Conservation (phyloP, 2,329 filamentous ascomycete species). For the Penicillium rolfsii region DNA sequence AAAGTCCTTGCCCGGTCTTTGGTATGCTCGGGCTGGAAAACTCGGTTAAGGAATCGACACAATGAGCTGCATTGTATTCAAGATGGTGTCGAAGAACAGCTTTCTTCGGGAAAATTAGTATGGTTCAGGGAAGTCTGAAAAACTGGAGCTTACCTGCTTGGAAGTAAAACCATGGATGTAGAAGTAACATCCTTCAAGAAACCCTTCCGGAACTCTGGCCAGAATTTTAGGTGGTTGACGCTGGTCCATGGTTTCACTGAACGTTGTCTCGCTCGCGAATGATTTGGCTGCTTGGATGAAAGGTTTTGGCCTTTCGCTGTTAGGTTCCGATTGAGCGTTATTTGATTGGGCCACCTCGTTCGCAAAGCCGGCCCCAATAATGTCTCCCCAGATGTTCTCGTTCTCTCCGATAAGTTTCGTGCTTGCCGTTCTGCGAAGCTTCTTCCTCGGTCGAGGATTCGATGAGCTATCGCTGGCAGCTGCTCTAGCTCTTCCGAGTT, state of each 20-base stretch:
- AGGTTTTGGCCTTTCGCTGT: conserved; percentile 24
- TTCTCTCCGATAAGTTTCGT: conserved; percentile 78
- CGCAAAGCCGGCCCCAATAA: conserved; percentile 60
- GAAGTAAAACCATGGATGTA: conserved; percentile 63
- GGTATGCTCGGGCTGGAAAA: conserved; percentile 40
- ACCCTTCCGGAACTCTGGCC: conserved; percentile 50
- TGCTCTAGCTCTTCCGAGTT: conserved; percentile 26
- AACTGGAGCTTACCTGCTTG: conserved; percentile 50
- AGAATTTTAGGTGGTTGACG: conserved; percentile 23
- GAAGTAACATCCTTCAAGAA: conserved; percentile 59
- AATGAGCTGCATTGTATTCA: conserved; percentile 45
- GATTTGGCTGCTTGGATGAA: conserved; percentile 41
- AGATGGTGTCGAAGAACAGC: conserved; percentile 47
- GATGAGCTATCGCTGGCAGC: conserved; percentile 50
- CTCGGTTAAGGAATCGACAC: conserved; percentile 40
- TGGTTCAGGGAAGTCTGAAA: background rate
- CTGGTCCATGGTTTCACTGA: conserved; percentile 33
- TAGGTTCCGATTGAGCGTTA: conserved; percentile 30
- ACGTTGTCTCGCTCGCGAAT: conserved; percentile 44
- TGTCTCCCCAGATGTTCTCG: conserved; percentile 87
- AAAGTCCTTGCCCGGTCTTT: conserved; percentile 40
- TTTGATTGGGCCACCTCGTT: conserved; percentile 31
- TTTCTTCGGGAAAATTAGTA: conserved; percentile 32
- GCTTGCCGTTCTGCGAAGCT: conserved; percentile 85
- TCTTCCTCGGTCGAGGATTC: conserved; percentile 67